Conservation (phyloP, 768 basidiomycete species). For the Podaxis sp. region DNA sequence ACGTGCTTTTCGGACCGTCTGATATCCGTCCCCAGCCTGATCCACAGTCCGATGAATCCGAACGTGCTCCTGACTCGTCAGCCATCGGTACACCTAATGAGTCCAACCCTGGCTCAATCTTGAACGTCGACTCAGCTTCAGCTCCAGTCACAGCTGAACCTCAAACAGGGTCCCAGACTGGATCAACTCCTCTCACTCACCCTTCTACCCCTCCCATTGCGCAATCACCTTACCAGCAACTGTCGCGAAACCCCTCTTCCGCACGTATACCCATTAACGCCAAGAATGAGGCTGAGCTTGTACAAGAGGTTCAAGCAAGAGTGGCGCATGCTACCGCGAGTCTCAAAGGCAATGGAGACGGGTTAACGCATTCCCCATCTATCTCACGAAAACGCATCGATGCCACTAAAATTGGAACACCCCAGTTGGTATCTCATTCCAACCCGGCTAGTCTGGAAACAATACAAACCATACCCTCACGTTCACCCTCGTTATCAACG, state of each 20-base stretch:
- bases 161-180: conserved; percentile 9
- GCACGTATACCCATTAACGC: conserved; percentile 33
- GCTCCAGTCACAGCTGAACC: neutral
- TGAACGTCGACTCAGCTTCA: neutral
- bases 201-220: conserved; percentile 27
- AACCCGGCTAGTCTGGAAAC: conserved; percentile 35
- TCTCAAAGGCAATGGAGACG: conserved; percentile 44
- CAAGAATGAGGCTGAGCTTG: conserved; percentile 54
- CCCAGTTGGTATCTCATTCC: conserved; percentile 63
- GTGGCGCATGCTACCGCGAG: conserved; percentile 65
- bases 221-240: conserved; percentile 31
- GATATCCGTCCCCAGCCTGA: conserved; percentile 17
- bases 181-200: conserved; percentile 18
- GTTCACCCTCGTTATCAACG: conserved; percentile 46
- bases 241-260: conserved; percentile 40
- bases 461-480: conserved; percentile 65
- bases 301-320: conserved; percentile 64
- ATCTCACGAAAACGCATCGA: conserved; percentile 58
- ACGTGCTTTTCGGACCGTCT: conserved; percentile 66
- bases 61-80: conserved; percentile 1
- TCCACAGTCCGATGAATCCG: conserved; percentile 19
- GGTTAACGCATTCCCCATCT: conserved; percentile 35
- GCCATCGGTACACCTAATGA: conserved; percentile 2
- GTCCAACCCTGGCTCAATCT: neutral
- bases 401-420: conserved; percentile 63